Evolutionary conservation across 305 asterid genomes (phyloP), one percentile per base, ranked within the genome.

Genomic region (Striga hermonthica): DNA sequence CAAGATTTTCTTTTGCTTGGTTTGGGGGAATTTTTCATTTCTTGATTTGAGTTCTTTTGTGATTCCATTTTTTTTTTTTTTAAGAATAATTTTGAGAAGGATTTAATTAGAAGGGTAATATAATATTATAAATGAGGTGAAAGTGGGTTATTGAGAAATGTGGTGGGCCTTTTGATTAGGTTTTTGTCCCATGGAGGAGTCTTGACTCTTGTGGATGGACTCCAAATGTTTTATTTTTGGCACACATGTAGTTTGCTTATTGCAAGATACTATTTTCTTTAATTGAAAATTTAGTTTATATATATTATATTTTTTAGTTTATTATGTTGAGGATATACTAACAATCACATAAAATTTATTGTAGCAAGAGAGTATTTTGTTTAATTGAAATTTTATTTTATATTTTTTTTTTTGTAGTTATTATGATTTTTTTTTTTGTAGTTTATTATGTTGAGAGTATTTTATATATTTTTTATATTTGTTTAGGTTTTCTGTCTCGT

Each of bases 91-190:
- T 62, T 1, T 13, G 41, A 6, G 49, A 43, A 16, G 40, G 4
- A 45, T 41, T 62, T 64, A 35, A 65, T 12, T 47, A 16, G 16
- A 49, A 11, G 68, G 66, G 40, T 39, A 10, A 9, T 59, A 10
- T 60, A 35, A 52, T 49, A 71, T 63, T 38, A 45, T 9, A 35
- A 44, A 58, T 65, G 43, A 40, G 43, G 54, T 73, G 61, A 22
- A 22, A 22, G 47, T 53, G 47, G 50, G 39, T 47, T 8, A 58
- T 72, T 58, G 14, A 14, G 3, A 60, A 57, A 47, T 44, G 34
- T 62, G 78, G 66, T 75, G 78, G 74, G 54, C 75, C 58, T 34
- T 45, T 60, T 70, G 69, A 47, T 34, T 41, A 66, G 69, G 64
- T 60, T 60, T 7, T 39, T 50, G 55, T 58, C 45, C 14, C 8